Conservation (phyloP, 495 filamentous ascomycete species). For the Pyrenopolyporus hunteri region DNA sequence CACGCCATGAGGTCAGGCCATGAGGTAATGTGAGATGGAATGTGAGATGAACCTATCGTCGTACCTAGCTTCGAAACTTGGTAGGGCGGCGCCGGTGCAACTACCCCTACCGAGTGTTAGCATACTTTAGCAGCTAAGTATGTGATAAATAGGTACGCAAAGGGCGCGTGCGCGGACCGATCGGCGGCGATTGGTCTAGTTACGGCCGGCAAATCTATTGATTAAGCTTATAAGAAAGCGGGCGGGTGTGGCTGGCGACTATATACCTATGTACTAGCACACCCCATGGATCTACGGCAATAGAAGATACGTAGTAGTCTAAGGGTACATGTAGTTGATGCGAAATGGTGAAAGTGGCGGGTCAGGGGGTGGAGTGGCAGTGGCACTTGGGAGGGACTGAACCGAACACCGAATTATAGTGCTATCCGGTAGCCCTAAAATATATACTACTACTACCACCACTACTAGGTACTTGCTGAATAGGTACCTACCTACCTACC, state of each 20-base stretch:
- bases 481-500: too few relatives aligned
- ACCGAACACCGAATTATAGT: constrained; percentile 1
- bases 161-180: too few relatives aligned
- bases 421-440: neutral
- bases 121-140: too few relatives aligned
- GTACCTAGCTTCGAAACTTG: too few relatives aligned
- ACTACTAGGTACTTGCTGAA: too few relatives aligned
- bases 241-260: constrained; percentile 25
- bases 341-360: constrained; percentile 1
- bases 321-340: neutral
- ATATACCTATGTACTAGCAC: neutral
- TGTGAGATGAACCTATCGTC: too few relatives aligned
- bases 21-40: too few relatives aligned
- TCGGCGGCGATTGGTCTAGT: constrained; percentile 20
- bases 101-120: neutral
- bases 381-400: constrained; percentile 4
- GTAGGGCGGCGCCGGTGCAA: neutral
- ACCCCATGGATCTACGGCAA: constrained; percentile 9
- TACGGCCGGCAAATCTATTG: constrained; percentile 20
- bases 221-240: constrained; percentile 23
- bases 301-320: constrained; percentile 2
- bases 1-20: neutral
- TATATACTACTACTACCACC: too few relatives aligned
- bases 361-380: constrained; percentile 1
- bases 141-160: too few relatives aligned